Evolutionary conservation across 2,329 filamentous ascomycete species (phyloP).

Genomic region (Leptographium lundbergii): DNA sequence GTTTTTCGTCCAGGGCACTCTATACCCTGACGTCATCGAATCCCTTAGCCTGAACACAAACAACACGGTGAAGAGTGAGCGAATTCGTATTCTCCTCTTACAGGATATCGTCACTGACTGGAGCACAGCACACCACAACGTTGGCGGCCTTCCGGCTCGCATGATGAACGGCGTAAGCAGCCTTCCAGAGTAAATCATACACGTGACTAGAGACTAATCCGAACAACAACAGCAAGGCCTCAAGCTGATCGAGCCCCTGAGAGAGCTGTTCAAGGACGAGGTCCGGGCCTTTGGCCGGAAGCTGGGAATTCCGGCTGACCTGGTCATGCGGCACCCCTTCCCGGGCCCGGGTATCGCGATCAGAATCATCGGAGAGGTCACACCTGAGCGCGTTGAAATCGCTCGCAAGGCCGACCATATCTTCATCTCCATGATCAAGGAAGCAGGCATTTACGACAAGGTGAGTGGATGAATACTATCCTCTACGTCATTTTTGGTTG

Average conservation of each 20-base stretch:
- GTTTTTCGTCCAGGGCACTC: conserved; percentile 77
- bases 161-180: neutral
- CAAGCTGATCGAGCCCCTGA: conserved; percentile 66
- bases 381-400: conserved; percentile 64
- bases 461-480: conserved; percentile 9
- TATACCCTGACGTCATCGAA: conserved; percentile 26
- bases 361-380: conserved; percentile 75
- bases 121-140: conserved; percentile 27
- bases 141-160: conserved; percentile 26
- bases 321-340: conserved; percentile 52
- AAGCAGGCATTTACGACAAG: conserved; percentile 59
- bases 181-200: neutral
- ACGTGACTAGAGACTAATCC: conserved; percentile 9
- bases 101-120: neutral
- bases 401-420: conserved; percentile 66
- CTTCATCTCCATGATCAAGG: conserved; percentile 63
- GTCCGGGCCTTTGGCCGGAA: conserved; percentile 57
- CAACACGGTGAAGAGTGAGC: conserved; percentile 21
- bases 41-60: conserved; percentile 27
- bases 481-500: neutral
- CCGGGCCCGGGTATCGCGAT: conserved; percentile 49
- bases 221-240: conserved; percentile 21
- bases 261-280: conserved; percentile 67
- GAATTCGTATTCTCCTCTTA: neutral
- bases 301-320: conserved; percentile 58